Evolutionary conservation across 805 yeast species (phyloP).

Genomic region (Sugiyamaella lignohabitans): DNA sequence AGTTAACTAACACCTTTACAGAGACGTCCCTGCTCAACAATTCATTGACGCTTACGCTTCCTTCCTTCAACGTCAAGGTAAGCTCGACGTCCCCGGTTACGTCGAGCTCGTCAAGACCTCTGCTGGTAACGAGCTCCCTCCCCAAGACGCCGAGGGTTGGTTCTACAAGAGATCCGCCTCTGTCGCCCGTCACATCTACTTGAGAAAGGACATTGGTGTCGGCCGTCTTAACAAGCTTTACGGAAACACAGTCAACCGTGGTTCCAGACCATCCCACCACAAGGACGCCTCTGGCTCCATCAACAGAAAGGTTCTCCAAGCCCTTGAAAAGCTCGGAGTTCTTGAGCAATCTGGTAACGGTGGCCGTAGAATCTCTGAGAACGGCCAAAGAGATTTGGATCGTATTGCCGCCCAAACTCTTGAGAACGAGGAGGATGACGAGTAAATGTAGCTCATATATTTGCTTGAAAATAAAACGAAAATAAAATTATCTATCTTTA

Average conservation of each 20-base stretch:
- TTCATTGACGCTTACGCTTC: constrained; percentile 99
- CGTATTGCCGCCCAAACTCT: constrained; percentile 99
- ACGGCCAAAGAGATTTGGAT: constrained; percentile 99
- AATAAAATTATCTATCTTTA: not conserved
- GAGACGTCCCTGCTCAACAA: constrained; percentile 99
- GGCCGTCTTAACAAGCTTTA: constrained; percentile 98
- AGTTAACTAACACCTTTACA: constrained; percentile 29
- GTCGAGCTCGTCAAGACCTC: constrained; percentile 99
- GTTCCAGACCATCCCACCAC: constrained; percentile 97
- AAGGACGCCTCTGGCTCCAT: constrained; percentile 98
- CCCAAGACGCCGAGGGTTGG: constrained; percentile 99
- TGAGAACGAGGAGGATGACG: constrained; percentile 70
- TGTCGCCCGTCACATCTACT: constrained; percentile 99
- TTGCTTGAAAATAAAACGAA: constrained; percentile 1
- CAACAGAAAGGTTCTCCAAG: constrained; percentile 97
- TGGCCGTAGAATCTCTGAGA: constrained; percentile 98
- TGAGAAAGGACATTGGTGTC: constrained; percentile 98
- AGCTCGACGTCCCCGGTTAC: constrained; percentile 99
- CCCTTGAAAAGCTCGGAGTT: constrained; percentile 97
- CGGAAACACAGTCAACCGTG: constrained; percentile 99
- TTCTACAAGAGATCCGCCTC: constrained; percentile 99
- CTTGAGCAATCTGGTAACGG: constrained; percentile 95
- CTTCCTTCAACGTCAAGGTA: constrained; percentile 99
- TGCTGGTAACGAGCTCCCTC: constrained; percentile 98
- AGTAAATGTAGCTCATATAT: constrained; percentile 21